Conservation (phyloP, 2,329 filamentous ascomycete genomes). For the Trichophaea hybrida region DNA sequence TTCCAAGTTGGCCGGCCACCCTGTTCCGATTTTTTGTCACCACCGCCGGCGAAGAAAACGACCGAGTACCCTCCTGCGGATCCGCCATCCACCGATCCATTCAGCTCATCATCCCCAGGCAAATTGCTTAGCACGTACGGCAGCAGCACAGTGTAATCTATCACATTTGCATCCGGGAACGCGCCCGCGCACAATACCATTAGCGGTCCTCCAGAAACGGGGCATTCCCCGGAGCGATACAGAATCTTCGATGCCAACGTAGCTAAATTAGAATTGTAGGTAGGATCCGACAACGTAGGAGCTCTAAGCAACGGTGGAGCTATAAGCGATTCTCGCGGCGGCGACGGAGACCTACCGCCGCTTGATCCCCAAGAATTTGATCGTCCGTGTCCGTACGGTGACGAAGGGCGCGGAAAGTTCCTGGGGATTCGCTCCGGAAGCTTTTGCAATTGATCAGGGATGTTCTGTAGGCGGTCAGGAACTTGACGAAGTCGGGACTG, state of each 20-base stretch:
- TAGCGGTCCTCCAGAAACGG: slow-evolving; percentile 37
- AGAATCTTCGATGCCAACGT: slow-evolving; percentile 40
- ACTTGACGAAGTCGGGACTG: background rate
- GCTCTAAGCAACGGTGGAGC: slow-evolving; percentile 22
- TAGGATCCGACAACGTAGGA: slow-evolving; percentile 33
- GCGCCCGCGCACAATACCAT: slow-evolving; percentile 43
- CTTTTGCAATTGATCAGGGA: background rate
- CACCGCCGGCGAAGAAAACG: slow-evolving; percentile 39
- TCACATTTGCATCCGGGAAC: slow-evolving; percentile 41
- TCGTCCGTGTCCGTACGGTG: background rate
- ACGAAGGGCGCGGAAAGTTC: background rate
- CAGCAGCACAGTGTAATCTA: slow-evolving; percentile 41
- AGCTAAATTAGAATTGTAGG: slow-evolving; percentile 38
- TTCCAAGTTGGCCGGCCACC: slow-evolving; percentile 36
- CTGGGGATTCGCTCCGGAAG: background rate
- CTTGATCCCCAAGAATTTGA: background rate
- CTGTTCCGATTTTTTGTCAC: slow-evolving; percentile 30
- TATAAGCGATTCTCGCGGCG: background rate
- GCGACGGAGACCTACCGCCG: background rate
- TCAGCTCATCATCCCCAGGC: slow-evolving; percentile 42
- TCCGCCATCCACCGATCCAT: slow-evolving; percentile 28
- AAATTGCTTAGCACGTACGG: slow-evolving; percentile 42
- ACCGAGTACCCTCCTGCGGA: slow-evolving; percentile 42
- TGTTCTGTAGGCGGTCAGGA: background rate
- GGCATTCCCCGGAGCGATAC: slow-evolving; percentile 40